A percentile compares a stretch with the other conserved stretches of the same genome.
Conservation (phyloP, 106 monocot genomes). For the Dioscorea alata region DNA sequence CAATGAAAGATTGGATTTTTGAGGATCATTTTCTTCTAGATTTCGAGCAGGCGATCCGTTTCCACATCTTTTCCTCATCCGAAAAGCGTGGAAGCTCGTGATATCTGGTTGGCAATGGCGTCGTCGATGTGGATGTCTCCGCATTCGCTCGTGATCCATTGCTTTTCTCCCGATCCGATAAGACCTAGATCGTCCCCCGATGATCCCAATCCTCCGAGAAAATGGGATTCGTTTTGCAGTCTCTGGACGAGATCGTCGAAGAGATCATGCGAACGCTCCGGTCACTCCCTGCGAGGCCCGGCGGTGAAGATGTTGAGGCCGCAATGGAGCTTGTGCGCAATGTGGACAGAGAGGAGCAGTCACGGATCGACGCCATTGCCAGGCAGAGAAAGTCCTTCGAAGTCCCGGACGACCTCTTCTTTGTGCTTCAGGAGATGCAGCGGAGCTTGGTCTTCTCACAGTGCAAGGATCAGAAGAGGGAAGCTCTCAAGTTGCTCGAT, state of each 20-base stretch:
- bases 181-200: neutral
- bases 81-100: neutral
- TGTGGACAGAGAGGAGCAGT: conserved; percentile 27
- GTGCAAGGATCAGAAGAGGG: conserved; percentile 33
- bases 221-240: conserved; percentile 19
- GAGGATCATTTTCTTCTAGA: too few relatives aligned
- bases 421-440: conserved; percentile 37
- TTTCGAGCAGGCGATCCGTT: too few relatives aligned
- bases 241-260: conserved; percentile 17
- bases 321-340: conserved; percentile 15
- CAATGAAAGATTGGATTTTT: too few relatives aligned
- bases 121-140: neutral
- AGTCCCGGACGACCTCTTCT: conserved; percentile 35
- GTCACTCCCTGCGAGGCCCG: conserved; percentile 27
- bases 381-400: conserved; percentile 22
- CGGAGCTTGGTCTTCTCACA: conserved; percentile 12
- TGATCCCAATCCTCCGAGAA: neutral
- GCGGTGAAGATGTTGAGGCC: conserved; percentile 27
- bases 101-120: neutral
- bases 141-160: neutral
- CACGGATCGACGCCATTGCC: conserved; percentile 20
- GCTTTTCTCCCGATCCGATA: neutral
- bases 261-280: conserved; percentile 33
- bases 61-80: too few relatives aligned
- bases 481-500: conserved; percentile 28